These are phyloP conservation scores for Gossypium davidsonii DNA, from an alignment of 441 rosid genomes.

Conservation along the genomic window DNA sequence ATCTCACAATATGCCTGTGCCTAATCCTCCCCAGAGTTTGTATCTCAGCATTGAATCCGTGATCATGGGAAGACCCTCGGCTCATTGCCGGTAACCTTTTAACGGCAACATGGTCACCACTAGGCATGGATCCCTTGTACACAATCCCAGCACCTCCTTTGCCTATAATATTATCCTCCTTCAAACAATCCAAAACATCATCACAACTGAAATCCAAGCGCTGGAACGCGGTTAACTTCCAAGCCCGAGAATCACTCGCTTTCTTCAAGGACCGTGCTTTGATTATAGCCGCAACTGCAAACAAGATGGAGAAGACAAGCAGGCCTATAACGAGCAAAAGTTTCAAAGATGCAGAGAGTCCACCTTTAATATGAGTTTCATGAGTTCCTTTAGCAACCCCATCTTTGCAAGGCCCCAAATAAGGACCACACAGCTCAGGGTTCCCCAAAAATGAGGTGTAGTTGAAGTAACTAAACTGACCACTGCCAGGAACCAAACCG, in stretches of 20 bases:
- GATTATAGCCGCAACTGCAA: constrained; percentile 77
- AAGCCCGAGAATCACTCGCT: constrained; percentile 61
- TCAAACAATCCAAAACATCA: no score
- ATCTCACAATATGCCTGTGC: constrained; percentile 82
- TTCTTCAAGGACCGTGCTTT: constrained; percentile 83
- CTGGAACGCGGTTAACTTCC: no score
- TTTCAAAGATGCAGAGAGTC: constrained; percentile 19
- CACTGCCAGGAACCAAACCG: constrained; percentile 84
- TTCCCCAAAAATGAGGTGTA: constrained; percentile 90
- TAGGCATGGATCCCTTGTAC: constrained; percentile 74
- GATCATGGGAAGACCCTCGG: constrained; percentile 89
- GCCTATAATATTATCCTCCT: constrained; percentile 86
- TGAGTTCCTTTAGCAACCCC: constrained; percentile 47
- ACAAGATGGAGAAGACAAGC: constrained; percentile 81
- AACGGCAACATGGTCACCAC: constrained; percentile 80
- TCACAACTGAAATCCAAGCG: no score
- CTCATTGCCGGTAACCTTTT: constrained; percentile 76
- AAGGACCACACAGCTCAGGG: constrained; percentile 83
- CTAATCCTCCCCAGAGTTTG: constrained; percentile 88
- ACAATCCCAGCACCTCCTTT: constrained; percentile 98
- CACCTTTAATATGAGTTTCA: constrained; percentile 52
- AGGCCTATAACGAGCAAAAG: constrained; percentile 71
- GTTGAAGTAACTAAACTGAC: constrained; percentile 90
- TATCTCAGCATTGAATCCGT: constrained; percentile 95
- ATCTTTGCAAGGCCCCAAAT: constrained; percentile 75